Evolutionary conservation across 352 stramenopile genomes (phyloP), one percentile per base, ranked within the genome.

Genomic region (Globisporangium carolinianum): DNA sequence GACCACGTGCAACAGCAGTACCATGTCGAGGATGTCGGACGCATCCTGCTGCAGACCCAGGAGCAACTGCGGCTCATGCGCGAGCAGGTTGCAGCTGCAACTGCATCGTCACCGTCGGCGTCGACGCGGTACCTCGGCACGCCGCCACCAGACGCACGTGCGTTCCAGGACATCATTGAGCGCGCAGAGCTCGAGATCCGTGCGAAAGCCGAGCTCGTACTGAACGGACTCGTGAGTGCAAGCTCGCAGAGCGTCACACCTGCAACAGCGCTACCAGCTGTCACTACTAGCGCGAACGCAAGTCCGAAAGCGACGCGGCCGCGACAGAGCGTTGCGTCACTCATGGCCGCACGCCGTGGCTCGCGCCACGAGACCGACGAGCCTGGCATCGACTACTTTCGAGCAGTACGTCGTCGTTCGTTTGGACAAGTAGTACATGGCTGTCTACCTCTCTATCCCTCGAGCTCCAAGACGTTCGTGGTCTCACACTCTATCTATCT

Each of bases 11-110:
- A 89, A 57, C 79, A 94, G 55, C 79, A 88, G 48, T 76, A 92
- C 53, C 84, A 94, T 60, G 76, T 87, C 8, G 82, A 94, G 51
- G 84, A 94, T 69, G 80, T 94, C 32, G 84, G 82, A 0, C 75
- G 84, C 51, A 82, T 94, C 51, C 61, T 94, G 15, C 58, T 94
- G 53, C 78, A 94, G 68, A 90, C 83, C 12, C 81, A 94, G 63
- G 78, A 94, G 45, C 78, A 94, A 35, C 66, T 94, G 24, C 78
- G 79, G 14, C 69, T 78, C 38, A 82, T 94, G 57, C 74, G 81
- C 18, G 81, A 91, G 66, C 73, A 90, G 47, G 78, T 94, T 66
- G 71, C 69, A 5, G 63, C 64, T 2, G 63, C 65, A n/a, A 67
- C 75, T 8, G 60, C 53, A 8, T 48, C 73, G 24, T 63, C 68